phyloP scores from a whole-genome alignment of 2,329 filamentous ascomycete species.

The Epicoccum sorghinum region DNA sequence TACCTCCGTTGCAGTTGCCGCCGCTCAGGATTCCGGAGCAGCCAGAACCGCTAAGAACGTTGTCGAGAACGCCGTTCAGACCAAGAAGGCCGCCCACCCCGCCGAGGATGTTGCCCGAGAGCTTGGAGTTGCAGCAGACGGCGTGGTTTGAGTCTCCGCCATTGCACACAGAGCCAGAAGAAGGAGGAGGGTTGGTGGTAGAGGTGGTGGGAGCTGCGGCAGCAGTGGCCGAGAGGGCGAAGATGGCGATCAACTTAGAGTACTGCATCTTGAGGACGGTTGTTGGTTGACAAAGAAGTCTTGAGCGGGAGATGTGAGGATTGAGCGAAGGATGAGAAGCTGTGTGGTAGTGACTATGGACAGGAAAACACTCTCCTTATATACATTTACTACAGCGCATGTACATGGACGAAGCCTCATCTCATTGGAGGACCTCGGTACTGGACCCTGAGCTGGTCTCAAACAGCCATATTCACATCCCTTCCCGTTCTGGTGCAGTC shows the following conservation, averaged over 20 bases:
- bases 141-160: no score
- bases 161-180: no score
- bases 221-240: neutral
- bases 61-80: neutral
- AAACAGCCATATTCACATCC: no score
- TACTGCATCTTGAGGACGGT: neutral
- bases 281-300: neutral
- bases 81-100: neutral
- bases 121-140: neutral
- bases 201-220: neutral
- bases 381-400: no score
- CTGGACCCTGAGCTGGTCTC: no score
- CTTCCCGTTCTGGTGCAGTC: no score
- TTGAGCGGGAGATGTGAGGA: neutral
- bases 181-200: neutral
- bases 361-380: no score
- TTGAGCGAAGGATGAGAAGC: neutral
- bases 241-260: neutral
- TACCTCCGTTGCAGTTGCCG: no score
- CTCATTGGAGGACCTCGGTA: no score
- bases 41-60: no score
- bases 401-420: no score
- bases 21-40: no score
- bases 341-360: neutral
- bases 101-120: neutral